phyloP scores from a whole-genome alignment of 2,329 filamentous ascomycete species.

The Hypoxylon sp. region DNA sequence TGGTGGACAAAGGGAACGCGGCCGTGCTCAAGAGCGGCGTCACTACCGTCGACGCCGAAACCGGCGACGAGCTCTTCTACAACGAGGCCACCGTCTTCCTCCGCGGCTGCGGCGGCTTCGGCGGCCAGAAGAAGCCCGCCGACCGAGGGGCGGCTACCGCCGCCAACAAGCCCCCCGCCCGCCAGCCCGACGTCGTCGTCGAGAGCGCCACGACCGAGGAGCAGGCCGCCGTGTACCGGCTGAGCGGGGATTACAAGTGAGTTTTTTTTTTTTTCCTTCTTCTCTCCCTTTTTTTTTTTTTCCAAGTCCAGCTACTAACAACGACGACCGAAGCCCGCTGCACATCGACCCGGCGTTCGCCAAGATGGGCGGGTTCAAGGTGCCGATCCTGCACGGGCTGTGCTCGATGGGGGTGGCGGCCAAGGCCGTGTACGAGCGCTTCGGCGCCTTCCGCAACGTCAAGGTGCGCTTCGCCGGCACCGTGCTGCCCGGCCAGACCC shows the following conservation, averaged over 20 bases:
- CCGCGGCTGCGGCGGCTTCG: constrained; percentile 89
- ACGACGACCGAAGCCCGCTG: constrained; percentile 67
- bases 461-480: constrained; percentile 91
- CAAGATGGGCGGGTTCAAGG: constrained; percentile 94
- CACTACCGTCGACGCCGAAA: constrained; percentile 84
- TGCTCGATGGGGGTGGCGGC: constrained; percentile 92
- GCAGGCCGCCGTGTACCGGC: constrained; percentile 90
- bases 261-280: constrained; percentile 36
- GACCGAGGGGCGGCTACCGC: constrained; percentile 84
- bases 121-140: constrained; percentile 76
- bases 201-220: constrained; percentile 89
- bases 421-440: constrained; percentile 88
- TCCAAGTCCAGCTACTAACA: background rate
- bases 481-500: constrained; percentile 86
- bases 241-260: constrained; percentile 90
- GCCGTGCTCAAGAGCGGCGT: constrained; percentile 82
- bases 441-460: constrained; percentile 85
- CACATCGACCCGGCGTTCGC: constrained; percentile 95
- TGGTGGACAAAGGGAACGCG: constrained; percentile 93
- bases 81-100: constrained; percentile 96
- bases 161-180: constrained; percentile 77
- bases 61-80: constrained; percentile 92
- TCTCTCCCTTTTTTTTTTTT: background rate
- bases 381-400: constrained; percentile 94
- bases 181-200: constrained; percentile 80